Evolutionary conservation across 129 eudicot genomes (phyloP), one percentile per base, ranked within the genome.

Genomic region (Dittrichia graveolens): DNA sequence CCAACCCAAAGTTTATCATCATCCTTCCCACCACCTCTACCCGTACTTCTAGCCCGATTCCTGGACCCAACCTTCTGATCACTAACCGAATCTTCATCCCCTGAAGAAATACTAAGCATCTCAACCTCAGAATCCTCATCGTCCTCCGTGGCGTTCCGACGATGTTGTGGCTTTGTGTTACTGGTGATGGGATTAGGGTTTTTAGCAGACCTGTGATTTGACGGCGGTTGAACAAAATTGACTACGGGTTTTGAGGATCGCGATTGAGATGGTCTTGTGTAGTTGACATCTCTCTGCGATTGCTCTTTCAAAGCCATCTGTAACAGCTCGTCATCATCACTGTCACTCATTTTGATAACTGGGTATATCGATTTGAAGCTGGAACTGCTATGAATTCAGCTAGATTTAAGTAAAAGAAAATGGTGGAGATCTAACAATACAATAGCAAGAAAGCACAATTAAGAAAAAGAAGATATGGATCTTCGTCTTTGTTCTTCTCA

Each of bases 81-180:
- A 57, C 44, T 71, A 34, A 82, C 72, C 44, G 79, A 73, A 76
- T 92, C 95, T 75, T 94, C 98, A 65, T 94, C 98, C 0, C 98
- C 98, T 3, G 98, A 94, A 3, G 97, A 90, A 9, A 94, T 94
- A 74, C 98, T 94, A 50, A 94, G 81, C 98, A 94, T 80, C 85
- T 94, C 98, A 42, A 94, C 89, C 67, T 94, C 98, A 18, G 97
- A 90, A 60, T 94, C 99, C 1, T 88, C 99, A 37, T 94, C 98
- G 0, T 85, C 95, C 55, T 90, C 97, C 65, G 83, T 74, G 34
- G 88, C 81, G 69, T 70, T 78, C 19, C 74, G 61, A 18, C 74
- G 81, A 71, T 70, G 79, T 60, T 75, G 82, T 37, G 80, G 80
- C 42, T 58, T 79, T 44, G 74, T 62, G 43, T 59, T 24, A 24